phyloP scores from a whole-genome alignment of 2,329 filamentous ascomycete genomes.

The Neofusicoccum laricinum region DNA sequence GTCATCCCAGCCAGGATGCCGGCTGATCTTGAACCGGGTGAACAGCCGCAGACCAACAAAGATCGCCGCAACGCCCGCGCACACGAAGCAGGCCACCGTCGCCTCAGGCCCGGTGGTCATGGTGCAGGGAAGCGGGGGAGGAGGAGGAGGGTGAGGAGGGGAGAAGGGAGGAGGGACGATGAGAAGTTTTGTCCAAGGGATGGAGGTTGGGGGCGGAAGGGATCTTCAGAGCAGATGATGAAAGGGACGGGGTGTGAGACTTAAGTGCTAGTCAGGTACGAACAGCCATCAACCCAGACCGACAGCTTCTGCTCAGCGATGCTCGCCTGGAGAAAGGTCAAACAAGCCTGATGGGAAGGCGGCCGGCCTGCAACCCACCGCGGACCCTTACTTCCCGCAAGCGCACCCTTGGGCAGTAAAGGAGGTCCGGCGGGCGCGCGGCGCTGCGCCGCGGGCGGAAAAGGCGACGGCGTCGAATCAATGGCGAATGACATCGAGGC shows the following conservation, averaged over 20 bases:
- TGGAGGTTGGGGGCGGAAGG: neutral
- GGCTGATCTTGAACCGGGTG: constrained; percentile 8
- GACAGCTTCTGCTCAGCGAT: neutral
- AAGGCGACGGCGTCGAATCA: neutral
- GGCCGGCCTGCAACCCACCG: neutral
- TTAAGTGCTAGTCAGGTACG: neutral
- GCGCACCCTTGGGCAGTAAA: neutral
- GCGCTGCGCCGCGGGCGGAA: neutral
- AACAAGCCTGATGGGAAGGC: neutral
- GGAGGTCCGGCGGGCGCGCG: neutral
- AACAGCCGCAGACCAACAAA: constrained; percentile 7
- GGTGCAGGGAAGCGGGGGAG: neutral
- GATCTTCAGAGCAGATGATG: neutral
- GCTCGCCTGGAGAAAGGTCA: neutral
- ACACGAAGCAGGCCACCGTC: constrained; percentile 1
- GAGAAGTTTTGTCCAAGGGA: neutral
- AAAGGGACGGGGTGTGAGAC: neutral
- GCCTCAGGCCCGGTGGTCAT: constrained; percentile 8
- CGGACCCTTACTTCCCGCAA: neutral
- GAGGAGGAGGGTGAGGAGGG: neutral
- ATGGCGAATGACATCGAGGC: neutral
- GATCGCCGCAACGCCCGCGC: neutral
- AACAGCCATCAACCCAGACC: neutral
- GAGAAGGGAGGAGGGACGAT: neutral
- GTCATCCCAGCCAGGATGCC: constrained; percentile 13